Evolutionary conservation across 2,329 filamentous ascomycete species (phyloP).

Genomic region (Macrophomina pseudophaseolina): DNA sequence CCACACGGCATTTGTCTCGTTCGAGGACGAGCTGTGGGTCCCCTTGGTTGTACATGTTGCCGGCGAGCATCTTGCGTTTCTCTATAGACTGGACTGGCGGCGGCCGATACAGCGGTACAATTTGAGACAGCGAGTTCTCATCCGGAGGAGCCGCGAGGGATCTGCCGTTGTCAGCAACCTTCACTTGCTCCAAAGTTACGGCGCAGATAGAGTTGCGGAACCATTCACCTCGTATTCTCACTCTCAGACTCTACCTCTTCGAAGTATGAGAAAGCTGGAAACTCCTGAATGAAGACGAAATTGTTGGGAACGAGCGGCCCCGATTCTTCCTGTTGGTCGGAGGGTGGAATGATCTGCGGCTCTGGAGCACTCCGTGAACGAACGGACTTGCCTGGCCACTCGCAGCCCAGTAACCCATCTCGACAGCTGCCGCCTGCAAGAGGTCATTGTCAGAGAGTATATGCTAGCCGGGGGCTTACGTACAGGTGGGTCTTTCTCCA

Average conservation of each 20-base stretch:
- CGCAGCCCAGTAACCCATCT: not conserved
- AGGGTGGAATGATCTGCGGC: not conserved
- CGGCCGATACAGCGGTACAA: not conserved
- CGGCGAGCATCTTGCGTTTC: constrained; percentile 87
- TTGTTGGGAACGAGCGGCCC: not conserved
- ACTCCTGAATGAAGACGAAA: not conserved
- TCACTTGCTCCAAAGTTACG: not conserved
- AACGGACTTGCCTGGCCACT: not conserved
- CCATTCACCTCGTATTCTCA: not conserved
- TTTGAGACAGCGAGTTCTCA: not conserved
- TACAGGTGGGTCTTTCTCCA: constrained; percentile 2
- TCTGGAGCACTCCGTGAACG: not conserved
- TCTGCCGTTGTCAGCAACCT: not conserved
- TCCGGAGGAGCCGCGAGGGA: not conserved
- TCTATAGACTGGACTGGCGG: constrained; percentile 49
- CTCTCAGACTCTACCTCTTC: not conserved
- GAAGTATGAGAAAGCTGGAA: not conserved
- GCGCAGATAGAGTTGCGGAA: not conserved
- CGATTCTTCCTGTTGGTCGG: not conserved
- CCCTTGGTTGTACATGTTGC: constrained; percentile 79
- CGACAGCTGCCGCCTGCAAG: not conserved
- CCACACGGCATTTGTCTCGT: constrained; percentile 62
- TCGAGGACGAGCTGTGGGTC: constrained; percentile 79
- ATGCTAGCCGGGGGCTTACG: not conserved
- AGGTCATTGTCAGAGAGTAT: not conserved